phyloP scores from a whole-genome alignment of 2,329 filamentous ascomycete species.

The Trichoderma lentiforme region DNA sequence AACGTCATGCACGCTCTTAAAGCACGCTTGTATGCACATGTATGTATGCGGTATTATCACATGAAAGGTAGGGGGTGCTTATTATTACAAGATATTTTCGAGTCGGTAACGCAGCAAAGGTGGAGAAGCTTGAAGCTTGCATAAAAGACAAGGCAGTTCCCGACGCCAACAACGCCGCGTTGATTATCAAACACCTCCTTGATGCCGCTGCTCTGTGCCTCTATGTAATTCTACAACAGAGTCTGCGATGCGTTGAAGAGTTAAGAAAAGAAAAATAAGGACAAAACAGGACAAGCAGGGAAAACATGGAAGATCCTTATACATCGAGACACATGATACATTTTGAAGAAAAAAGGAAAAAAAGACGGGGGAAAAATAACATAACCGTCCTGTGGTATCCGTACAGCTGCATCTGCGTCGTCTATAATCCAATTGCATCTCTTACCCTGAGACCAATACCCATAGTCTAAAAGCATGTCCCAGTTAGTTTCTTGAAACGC shows the following conservation, averaged over 20 bases:
- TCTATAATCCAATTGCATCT: neutral
- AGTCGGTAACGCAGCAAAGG: neutral
- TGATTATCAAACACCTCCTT: neutral
- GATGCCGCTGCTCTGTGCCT: neutral
- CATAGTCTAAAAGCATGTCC: conserved; percentile 33
- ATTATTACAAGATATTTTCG: neutral
- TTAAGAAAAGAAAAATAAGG: neutral
- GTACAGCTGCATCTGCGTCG: conserved; percentile 2
- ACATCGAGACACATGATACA: conserved; percentile 10
- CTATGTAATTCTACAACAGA: conserved; percentile 11
- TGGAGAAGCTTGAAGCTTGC: neutral
- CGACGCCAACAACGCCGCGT: conserved; percentile 1
- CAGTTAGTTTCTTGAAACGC: conserved; percentile 1
- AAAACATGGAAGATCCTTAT: neutral
- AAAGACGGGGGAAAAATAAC: neutral
- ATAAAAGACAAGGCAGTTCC: neutral
- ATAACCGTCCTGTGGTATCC: conserved; percentile 8
- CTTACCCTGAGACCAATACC: conserved; percentile 39
- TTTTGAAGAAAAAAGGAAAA: neutral
- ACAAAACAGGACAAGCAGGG: neutral
- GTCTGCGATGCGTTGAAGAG: neutral
- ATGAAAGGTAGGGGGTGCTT: neutral
- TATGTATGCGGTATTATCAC: conserved; percentile 1
- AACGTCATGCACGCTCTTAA: conserved; percentile 1
- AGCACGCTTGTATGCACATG: neutral